Conservation (phyloP, 495 filamentous ascomycete species). For the Penicillium atrosanguineum region DNA sequence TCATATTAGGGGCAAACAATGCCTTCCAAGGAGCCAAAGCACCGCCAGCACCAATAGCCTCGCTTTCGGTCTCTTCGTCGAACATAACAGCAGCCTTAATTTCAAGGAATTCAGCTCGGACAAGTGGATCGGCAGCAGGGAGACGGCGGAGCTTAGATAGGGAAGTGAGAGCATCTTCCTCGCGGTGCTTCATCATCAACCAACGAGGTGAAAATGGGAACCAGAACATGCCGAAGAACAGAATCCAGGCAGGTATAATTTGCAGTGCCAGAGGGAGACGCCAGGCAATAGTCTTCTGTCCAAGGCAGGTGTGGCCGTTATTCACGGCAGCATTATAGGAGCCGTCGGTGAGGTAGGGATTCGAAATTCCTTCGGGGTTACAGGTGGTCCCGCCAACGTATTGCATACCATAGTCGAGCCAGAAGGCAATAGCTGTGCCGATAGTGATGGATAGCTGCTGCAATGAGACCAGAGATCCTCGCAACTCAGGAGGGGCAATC, state of each 20-base stretch:
- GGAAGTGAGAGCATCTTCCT: conserved; percentile 65
- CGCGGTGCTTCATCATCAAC: conserved; percentile 74
- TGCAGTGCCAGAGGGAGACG: conserved; percentile 44
- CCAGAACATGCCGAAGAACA: conserved; percentile 72
- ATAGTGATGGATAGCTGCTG: conserved; percentile 83
- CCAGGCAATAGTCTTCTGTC: conserved; percentile 42
- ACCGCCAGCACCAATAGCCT: conserved; percentile 51
- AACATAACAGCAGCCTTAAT: conserved; percentile 59
- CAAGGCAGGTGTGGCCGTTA: conserved; percentile 64
- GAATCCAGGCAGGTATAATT: conserved; percentile 59
- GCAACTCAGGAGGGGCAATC: conserved; percentile 71
- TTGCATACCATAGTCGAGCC: conserved; percentile 70
- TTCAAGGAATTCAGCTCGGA: conserved; percentile 64
- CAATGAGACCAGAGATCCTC: conserved; percentile 68
- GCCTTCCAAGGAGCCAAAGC: conserved; percentile 57
- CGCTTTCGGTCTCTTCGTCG: conserved; percentile 57
- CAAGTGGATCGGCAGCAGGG: conserved; percentile 57
- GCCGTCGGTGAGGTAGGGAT: conserved; percentile 26
- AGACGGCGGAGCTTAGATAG: conserved; percentile 65
- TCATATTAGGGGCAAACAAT: conserved; percentile 52
- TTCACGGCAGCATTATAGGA: conserved; percentile 43
- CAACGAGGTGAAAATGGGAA: conserved; percentile 75
- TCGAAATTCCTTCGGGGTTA: conserved; percentile 42
- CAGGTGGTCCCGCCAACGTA: conserved; percentile 59
- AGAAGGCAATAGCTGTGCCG: conserved; percentile 65